Base-by-base conservation (phyloP, 2,329 filamentous ascomycete species). In the Pseudogymnoascus sp. region DNA sequence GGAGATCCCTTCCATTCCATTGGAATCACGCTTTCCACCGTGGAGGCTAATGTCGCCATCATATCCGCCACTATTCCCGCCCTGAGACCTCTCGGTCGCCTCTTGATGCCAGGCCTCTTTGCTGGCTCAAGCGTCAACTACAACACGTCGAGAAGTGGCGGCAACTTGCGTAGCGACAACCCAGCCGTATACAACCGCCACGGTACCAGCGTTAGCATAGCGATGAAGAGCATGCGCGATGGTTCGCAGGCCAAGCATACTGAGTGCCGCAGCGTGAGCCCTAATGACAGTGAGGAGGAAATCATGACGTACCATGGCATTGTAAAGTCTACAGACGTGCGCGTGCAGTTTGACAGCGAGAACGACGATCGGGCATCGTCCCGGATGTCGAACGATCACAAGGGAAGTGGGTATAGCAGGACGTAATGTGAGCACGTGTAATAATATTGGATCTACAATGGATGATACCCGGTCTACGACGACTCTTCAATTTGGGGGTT, bases 301-400 rank as follows among this genome's bases (percentile, higher is more conserved):
- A 76, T 76, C 42, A 75, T 76, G 71, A 73, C 73, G 3, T 73
- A 76, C 65, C 74, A 76, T 56, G 74, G 75, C 35, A 77, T 77
- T 35, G 67, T 77, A 73, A 73, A 69, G 69, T 76, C 74, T 7
- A 78, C 72, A 1, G 71, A 76, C 50, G 67, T 71, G 8, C 64
- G 42, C 14, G 65, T 72, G n/a, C 50, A 56, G 31, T 56, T 56
- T 19, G 50, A 56, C n/a, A 56, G 26, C 50, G 50, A 56, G 50
- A 56, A 19, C n/a, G 50, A 56, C n/a, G 50, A 56, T 33, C n/a
- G 50, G 26, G n/a, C 50, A 16, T 56, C 50, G 29, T 56, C 50
- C 14, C n/a, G 50, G 50, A 56, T 56, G 50, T 56, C 50, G 16
- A 33, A 33, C 29, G 50, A 56, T 3, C 29, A 19, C n/a, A 56